These are phyloP conservation scores for Echeveria elegans DNA, from an alignment of 164 flowering plant species.

Conservation along the genomic window DNA sequence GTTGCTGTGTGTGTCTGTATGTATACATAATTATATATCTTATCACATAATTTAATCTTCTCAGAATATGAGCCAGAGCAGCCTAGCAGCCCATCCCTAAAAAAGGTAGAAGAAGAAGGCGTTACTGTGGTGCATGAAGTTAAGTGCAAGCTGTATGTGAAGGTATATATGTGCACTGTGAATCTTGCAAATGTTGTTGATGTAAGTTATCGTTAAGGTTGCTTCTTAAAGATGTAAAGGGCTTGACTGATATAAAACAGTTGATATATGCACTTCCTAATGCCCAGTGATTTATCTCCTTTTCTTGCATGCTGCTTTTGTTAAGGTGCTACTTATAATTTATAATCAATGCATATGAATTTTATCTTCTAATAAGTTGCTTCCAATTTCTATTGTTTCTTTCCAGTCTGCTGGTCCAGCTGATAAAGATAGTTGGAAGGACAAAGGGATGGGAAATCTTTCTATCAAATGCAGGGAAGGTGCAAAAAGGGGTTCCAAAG, in stretches of 20 bases:
- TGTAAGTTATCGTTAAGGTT: not conserved
- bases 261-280: not conserved
- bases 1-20: not conserved
- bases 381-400: not conserved
- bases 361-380: not conserved
- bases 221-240: not conserved
- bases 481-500: constrained; percentile 70
- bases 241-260: not conserved
- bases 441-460: constrained; percentile 86
- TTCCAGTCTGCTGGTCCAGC: constrained; percentile 74
- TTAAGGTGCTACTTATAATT: not conserved
- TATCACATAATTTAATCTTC: not conserved
- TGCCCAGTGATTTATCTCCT: not conserved
- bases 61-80: constrained; percentile 65
- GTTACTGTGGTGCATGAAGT: constrained; percentile 76
- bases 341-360: not conserved
- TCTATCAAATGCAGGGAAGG: constrained; percentile 83
- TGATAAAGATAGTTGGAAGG: constrained; percentile 86
- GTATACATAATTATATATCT: not conserved
- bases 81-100: constrained; percentile 93
- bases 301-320: not conserved
- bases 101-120: constrained; percentile 79
- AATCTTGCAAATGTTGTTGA: not conserved
- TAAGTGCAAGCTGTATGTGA: constrained; percentile 93
- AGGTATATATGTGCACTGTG: constrained; percentile 34